Base-by-base conservation (phyloP, 371 early-diverging fungal species). In the Lichtheimia hyalospora region DNA sequence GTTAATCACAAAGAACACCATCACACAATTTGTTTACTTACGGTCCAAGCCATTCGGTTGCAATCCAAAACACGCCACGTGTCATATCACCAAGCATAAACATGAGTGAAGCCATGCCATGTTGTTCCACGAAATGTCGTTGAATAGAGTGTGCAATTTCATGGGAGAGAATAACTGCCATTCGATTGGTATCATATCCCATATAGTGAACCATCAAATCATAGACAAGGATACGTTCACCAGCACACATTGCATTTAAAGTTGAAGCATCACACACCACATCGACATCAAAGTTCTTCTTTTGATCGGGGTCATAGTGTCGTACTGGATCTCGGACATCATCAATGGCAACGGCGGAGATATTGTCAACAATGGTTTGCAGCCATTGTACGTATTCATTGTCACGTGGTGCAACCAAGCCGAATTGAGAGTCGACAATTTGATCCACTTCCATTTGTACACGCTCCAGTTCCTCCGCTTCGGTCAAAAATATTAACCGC, bases 81-180 rank as follows among this genome's bases (percentile, higher is more conserved):
- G 66, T 60, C 34, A 81, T 81, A 60, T 81, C 81, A 2, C 73
- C 74, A 24, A 81, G 57, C 77, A 77, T 77, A 10, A 81, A 58
- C 69, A 75, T 63, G 3, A 78, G 64, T 0, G 75, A 74, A 3
- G 76, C 74, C 41, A 82, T 67, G 0, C 85, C 87, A 61, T 84
- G 83, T 18, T 78, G 77, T 58, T 87, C 87, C 49, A 80, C 81
- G 57, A 82, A 82, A 62, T 87, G 87, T 10, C 84, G 71, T 55
- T 87, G 87, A 42, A 87, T 66, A 0, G 80, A 75, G 60, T 87
- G 87, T 0, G 87, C 85, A 24, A 87, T 72, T 57, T 87, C 87
- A 64, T 87, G 87, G 3, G 84, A 79, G 14, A 87, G 57, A 20
- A 87, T 80, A 3, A 82, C 85, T 2, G 87, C 87, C 56, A 85